These are phyloP conservation scores for Tolypocladium ophioglossoides DNA, from an alignment of 2,329 filamentous ascomycete genomes.

Conservation along the genomic window DNA sequence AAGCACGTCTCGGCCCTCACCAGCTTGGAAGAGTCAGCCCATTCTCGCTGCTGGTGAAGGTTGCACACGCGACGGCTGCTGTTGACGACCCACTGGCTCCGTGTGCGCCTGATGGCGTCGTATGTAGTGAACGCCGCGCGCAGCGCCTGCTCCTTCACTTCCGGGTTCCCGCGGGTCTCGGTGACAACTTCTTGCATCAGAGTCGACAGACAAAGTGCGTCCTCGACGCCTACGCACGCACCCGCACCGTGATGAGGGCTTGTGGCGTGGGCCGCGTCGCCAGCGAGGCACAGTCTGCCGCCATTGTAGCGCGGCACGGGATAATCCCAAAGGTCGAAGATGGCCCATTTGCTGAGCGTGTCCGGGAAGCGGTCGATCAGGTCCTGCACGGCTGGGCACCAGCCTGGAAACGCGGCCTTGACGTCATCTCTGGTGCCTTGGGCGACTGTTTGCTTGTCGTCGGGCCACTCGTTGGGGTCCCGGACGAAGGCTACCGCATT, in stretches of 20 bases:
- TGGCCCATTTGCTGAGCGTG: conserved; percentile 25
- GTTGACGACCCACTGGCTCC: conserved; percentile 6
- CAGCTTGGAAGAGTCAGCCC: neutral
- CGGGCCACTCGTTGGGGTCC: neutral
- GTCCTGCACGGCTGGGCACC: neutral
- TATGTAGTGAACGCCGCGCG: conserved; percentile 1
- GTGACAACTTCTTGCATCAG: neutral
- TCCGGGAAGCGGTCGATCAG: neutral
- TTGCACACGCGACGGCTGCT: conserved; percentile 5
- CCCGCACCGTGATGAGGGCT: conserved; percentile 51
- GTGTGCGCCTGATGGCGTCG: conserved; percentile 1
- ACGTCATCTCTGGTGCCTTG: neutral
- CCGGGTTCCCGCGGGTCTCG: neutral
- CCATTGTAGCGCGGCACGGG: conserved; percentile 30
- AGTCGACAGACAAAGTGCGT: neutral
- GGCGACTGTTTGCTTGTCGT: neutral
- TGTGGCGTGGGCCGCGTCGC: conserved; percentile 53
- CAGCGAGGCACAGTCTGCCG: conserved; percentile 37
- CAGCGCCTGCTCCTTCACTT: neutral
- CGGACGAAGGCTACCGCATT: neutral
- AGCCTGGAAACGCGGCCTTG: neutral
- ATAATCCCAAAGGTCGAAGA: conserved; percentile 34
- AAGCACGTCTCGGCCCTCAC: conserved; percentile 1
- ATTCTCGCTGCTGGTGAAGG: conserved; percentile 3
- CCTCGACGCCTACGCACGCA: conserved; percentile 34